Base-by-base conservation (phyloP, 352 stramenopile genomes). In the Globisporangium middletonii region DNA sequence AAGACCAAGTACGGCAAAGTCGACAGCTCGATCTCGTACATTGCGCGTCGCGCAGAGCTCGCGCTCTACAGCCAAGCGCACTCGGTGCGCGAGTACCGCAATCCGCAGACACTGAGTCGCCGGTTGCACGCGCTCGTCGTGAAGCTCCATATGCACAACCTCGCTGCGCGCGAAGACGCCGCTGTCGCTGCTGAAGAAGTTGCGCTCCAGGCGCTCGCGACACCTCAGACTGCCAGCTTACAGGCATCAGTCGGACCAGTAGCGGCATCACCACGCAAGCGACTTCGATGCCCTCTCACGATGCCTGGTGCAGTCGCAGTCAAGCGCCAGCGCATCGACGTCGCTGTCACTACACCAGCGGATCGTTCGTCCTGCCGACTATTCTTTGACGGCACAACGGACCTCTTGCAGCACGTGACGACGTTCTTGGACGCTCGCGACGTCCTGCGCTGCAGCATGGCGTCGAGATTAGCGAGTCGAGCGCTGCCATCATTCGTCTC, bases 1-100 rank as follows among this genome's bases (percentile, higher is more conserved):
- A 84, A 84, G 67, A 70, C 65, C 62, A 86, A 84, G 60, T 86
- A 84, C 60, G 70, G 73, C 53, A 76, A 69, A 37, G 65, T 86
- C 23, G 76, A 86, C 53, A 37, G 65, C 50, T 81, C 81, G 58
- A 84, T 83, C 57, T 84, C 73, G 60, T 79, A 79, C 57, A 84
- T 86, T 28, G 76, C 69, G 13, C 73, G 76, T 13, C 73, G 76
- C 9, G 76, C 76, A 0, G 76, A 86, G 59, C 62, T 86, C 42
- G 76, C 76, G 5, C 59, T 86, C 1, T 86, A 84, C 59, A 72
- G 56, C 3, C 73, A 82, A 26, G 76, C 76, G 28, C 73, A 74
- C 63, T 83, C 76, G 0, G 60, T 64, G 0, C 65, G 60, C 63
- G 76, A 86, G 55, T 86, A 84, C 63, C 58, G 74, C 50, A 83